Base-by-base conservation (phyloP, 495 filamentous ascomycete genomes). In the Xylaria curta region DNA sequence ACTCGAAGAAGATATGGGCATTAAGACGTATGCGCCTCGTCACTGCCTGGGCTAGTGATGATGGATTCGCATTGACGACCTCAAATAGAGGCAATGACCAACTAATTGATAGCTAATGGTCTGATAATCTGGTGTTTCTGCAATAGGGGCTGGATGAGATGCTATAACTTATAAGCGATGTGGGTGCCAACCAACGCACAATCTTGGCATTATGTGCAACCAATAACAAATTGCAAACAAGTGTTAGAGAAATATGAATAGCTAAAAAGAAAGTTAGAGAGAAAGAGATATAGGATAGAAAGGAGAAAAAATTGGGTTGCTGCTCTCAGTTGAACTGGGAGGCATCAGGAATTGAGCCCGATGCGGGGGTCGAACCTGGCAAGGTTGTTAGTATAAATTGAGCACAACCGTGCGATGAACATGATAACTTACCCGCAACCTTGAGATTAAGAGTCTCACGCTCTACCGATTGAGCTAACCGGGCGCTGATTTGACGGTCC, bases 401-500 rank as follows among this genome's bases (percentile, higher is more conserved):
- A 15, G 5, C 21, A 4, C 19, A 46, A 24, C 38, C 19, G 17
- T 60, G 33, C 15, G 0, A 38, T 4, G 62, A 46, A 19, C 13
- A 56, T 15, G 21, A 1, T 33, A 72, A 49, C 72, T 74, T 42
- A 88, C 87, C 87, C 87, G 82, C 87, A 89, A 85, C 87, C 87
- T 90, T 90, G 85, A 88, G 87, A 89, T 90, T 91, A 92, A 92
- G 89, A 92, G 90, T 91, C 90, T 90, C 87, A 91, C 90, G 90
- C 90, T 91, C 90, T 91, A 90, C 89, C 89, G 89, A 92, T 91
- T 91, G 90, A 92, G 89, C 89, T 91, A 92, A 88, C 88, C 80
- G 80, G 83, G 76, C 76, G 56, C 4, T 47, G 46, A n/a, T 17
- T 28, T 15, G 68, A 59, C 66, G 51, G 46, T 13, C 5, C 24